Evolutionary conservation across 805 yeast genomes (phyloP).

Genomic region (Starmerella vaccinii): DNA sequence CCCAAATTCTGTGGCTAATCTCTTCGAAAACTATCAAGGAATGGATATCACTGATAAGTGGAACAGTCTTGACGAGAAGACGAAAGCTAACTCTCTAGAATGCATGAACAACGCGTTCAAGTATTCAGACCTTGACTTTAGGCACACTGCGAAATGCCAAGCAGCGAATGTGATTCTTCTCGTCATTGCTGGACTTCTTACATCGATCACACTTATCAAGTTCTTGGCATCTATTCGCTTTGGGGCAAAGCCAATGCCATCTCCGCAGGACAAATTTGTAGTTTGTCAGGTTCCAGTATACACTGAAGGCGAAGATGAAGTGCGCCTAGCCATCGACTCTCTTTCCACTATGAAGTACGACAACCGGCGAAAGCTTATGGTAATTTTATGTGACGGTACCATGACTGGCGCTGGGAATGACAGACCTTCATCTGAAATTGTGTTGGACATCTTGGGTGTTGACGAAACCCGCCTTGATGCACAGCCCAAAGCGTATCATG

Average conservation of each 20-base stretch:
- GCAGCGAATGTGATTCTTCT: slow-evolving; percentile 34
- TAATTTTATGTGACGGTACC: slow-evolving; percentile 52
- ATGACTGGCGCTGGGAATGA: slow-evolving; percentile 54
- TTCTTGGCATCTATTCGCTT: slow-evolving; percentile 34
- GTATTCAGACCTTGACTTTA: slow-evolving; percentile 33
- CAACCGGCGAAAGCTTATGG: slow-evolving; percentile 44
- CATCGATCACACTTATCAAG: slow-evolving; percentile 34
- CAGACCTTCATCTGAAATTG: slow-evolving; percentile 45
- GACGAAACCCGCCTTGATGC: slow-evolving; percentile 42
- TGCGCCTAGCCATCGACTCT: slow-evolving; percentile 49
- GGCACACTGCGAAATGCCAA: slow-evolving; percentile 34
- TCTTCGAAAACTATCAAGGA: slow-evolving; percentile 32
- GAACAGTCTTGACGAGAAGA: slow-evolving; percentile 24
- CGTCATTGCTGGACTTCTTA: slow-evolving; percentile 33
- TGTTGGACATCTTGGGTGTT: slow-evolving; percentile 38
- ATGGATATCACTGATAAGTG: slow-evolving; percentile 31
- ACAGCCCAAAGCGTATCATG: slow-evolving; percentile 39
- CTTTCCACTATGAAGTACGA: slow-evolving; percentile 47
- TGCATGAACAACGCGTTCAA: slow-evolving; percentile 33
- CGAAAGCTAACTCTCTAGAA: slow-evolving; percentile 25
- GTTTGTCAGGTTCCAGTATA: slow-evolving; percentile 40
- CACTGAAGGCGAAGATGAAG: slow-evolving; percentile 47
- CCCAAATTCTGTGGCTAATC: slow-evolving; percentile 27
- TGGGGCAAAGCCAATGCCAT: slow-evolving; percentile 32
- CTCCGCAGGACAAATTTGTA: slow-evolving; percentile 35